Base-by-base conservation (phyloP, 306 rosid genomes). In the Dalbergia cultrata region DNA sequence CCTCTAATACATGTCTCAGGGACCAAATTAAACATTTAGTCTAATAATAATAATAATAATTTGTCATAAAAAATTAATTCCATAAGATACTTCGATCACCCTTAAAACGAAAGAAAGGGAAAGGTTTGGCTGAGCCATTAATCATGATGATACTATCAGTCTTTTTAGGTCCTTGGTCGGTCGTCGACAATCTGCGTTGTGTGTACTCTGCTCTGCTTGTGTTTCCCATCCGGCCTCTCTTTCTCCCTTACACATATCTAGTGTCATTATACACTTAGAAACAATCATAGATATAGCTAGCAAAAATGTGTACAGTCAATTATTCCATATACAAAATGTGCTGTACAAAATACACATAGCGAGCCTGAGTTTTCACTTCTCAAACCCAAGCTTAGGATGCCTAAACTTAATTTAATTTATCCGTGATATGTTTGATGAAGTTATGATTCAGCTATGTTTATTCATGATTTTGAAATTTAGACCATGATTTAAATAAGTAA, bases 161-260 rank as follows among this genome's bases (percentile, higher is more conserved):
- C 89, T 88, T 88, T 26, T 90, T 89, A 83, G 84, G 94, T 84
- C 90, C 72, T 90, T 88, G 95, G 92, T 92, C 89, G 96, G 97
- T 92, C 90, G 93, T 92, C 90, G 93, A 94, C 97, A 90, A 89
- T 87, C 90, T 87, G 92, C 86, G 87, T 90, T 85, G 89, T 87
- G 87, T 82, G 87, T 88, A 84, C 89, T 85, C 80, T 86, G 89
- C 77, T 79, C 60, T 84, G 86, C 80, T 84, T 78, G 81, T 92
- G 93, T 86, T 87, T 88, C 86, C 83, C 91, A 80, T 87, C 53
- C 44, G 67, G n/a, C 37, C 79, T 52, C 43, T 77, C 79, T 35
- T 66, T 63, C 56, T 59, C 79, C 67, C 64, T 56, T 80, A 19
- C 77, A 47, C 62, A 67, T 39, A 78, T 3, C 35, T 45, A 75